Percentiles rank a stretch among this genome's conserved stretches.
phyloP scores from a whole-genome alignment of 148 eudicot genomes.

The Rhododendron williamsianum region DNA sequence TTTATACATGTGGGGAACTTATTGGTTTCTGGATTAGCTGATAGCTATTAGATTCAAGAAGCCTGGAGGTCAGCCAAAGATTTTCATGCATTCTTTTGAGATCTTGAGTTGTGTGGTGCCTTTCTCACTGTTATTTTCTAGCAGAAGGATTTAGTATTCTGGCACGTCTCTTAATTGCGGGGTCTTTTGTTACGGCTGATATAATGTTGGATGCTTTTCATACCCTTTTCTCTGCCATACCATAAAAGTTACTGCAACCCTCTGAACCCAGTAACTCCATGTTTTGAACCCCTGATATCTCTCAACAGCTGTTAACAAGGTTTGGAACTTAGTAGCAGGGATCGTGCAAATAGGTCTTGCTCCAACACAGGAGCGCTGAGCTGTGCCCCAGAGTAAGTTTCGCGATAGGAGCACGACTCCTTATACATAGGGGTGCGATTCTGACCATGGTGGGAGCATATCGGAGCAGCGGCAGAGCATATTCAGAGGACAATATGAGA shows the following conservation, averaged over 20 bases:
- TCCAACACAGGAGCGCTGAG: neutral
- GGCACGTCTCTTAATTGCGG: neutral
- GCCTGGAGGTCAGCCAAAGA: neutral
- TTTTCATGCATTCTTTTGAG: neutral
- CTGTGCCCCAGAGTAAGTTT: neutral
- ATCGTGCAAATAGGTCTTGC: neutral
- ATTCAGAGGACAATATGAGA: neutral
- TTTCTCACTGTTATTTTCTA: neutral
- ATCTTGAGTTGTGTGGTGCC: neutral
- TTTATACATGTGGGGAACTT: neutral
- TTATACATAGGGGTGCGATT: neutral
- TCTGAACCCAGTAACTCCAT: neutral
- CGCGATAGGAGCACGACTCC: neutral
- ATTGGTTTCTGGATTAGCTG: neutral
- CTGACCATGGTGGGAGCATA: neutral
- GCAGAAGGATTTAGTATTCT: neutral
- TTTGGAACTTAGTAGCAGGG: neutral
- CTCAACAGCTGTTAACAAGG: neutral
- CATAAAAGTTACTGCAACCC: neutral
- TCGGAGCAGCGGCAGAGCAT: neutral
- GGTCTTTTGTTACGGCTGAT: neutral
- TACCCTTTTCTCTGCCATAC: neutral
- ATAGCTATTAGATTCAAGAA: neutral
- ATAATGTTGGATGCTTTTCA: neutral
- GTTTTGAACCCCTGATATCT: neutral